Base-by-base conservation (phyloP, 2,329 filamentous ascomycete species). In the Botrytis deweyae region DNA sequence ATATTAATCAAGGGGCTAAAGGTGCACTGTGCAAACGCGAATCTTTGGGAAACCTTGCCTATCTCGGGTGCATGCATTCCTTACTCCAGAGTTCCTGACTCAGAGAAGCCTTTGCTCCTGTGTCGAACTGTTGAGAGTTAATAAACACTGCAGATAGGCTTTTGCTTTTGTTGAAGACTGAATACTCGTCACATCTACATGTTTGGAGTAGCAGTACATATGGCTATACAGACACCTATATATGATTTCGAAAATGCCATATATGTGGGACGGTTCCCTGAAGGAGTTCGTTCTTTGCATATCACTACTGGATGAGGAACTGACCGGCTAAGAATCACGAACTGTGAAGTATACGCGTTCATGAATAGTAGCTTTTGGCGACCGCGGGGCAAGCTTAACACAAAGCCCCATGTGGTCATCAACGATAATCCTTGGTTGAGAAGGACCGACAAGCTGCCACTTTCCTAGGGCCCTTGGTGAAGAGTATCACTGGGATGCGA, bases 361-460 rank as follows among this genome's bases (percentile, higher is more conserved):
- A 68, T 68, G 65, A 68, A 68, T 29, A 68, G 70, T 59, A 67
- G 55, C 61, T 38, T 72, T 67, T 67, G 62, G 44, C 71, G 52
- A 72, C 71, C 74, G 74, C 61, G 73, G 74, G 75, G 71, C 70
- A 74, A 49, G 65, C 55, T 66, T 75, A 52, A 70, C 46, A 18
- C 44, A 44, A 62, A 52, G 25, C 63, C 49, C 74, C 75, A 76
- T 77, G 75, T 78, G 77, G 74, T 66, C 58, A 73, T 75, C 75
- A 78, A 75, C 72, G 74, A 75, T 76, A 55, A 77, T 73, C 76
- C 77, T 76, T 77, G 76, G 46, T 55, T 36, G n/a, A 70, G 25
- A 73, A 61, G 72, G 66, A 68, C 62, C 68, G 68, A 66, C 52
- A 59, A 71, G 62, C 72, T 73, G 72, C 46, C 44, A 72, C 38